Evolutionary conservation across 2,329 filamentous ascomycete species (phyloP).

Genomic region (Xylariaceae sp.): DNA sequence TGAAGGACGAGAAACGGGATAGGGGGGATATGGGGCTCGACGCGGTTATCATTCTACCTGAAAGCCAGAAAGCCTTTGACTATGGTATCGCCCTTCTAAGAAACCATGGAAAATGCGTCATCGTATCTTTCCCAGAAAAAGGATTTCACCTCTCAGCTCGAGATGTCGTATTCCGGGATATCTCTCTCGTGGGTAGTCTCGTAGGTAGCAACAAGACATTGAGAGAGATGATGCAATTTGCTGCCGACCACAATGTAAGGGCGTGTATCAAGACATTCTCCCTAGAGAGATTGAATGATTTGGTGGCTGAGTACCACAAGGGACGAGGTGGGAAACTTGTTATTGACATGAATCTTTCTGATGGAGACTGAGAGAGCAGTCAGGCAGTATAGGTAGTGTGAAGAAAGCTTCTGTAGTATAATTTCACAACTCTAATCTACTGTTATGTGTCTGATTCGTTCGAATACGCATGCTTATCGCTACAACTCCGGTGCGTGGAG

Average conservation of each 20-base stretch:
- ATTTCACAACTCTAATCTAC: background rate
- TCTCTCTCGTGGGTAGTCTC: slow-evolving; percentile 45
- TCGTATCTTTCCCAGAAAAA: slow-evolving; percentile 49
- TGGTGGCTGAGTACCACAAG: slow-evolving; percentile 48
- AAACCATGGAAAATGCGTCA: slow-evolving; percentile 48
- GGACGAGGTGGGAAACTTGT: slow-evolving; percentile 49
- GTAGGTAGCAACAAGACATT: slow-evolving; percentile 45
- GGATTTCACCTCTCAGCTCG: slow-evolving; percentile 46
- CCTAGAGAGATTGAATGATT: slow-evolving; percentile 41
- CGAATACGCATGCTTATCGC: too few relatives aligned
- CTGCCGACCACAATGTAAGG: slow-evolving; percentile 38
- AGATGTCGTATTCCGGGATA: slow-evolving; percentile 49
- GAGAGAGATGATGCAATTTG: slow-evolving; percentile 44
- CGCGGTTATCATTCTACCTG: slow-evolving; percentile 49
- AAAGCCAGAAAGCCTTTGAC: slow-evolving; percentile 50
- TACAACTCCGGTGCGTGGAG: too few relatives aligned
- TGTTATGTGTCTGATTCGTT: too few relatives aligned
- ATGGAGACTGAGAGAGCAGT: slow-evolving; percentile 25
- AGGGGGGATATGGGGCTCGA: slow-evolving; percentile 47
- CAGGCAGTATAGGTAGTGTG: background rate
- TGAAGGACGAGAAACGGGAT: slow-evolving; percentile 38
- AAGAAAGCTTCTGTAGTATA: background rate
- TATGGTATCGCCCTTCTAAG: slow-evolving; percentile 47
- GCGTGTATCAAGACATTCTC: slow-evolving; percentile 41
- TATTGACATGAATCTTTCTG: slow-evolving; percentile 39